A percentile compares a stretch with the other conserved stretches of the same genome.
Evolutionary conservation across 1,284 basidiomycete genomes (phyloP).

Genomic region (Tylopilus microsporus): DNA sequence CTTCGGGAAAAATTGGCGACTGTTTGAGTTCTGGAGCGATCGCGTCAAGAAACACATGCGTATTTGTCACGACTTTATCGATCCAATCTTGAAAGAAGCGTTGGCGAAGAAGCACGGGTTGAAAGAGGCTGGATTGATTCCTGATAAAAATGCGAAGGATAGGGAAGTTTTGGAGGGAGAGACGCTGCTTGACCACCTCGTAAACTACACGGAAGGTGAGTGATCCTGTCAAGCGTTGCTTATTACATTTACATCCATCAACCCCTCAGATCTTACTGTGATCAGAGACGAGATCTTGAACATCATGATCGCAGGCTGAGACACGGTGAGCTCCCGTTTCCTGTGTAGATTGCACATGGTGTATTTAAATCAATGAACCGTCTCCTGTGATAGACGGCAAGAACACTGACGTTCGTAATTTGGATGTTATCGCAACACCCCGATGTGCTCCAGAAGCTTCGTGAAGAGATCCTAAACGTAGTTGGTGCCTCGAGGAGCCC

Average conservation of each 20-base stretch:
- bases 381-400: slow-evolving; percentile 40
- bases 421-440: slow-evolving; percentile 56
- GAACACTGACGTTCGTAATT: slow-evolving; percentile 47
- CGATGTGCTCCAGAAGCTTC: slow-evolving; percentile 42
- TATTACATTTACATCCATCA: neutral
- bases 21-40: slow-evolving; percentile 34
- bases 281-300: slow-evolving; percentile 50
- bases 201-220: slow-evolving; percentile 29
- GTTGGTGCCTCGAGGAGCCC: slow-evolving; percentile 45
- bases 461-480: slow-evolving; percentile 48
- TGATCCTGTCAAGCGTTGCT: neutral
- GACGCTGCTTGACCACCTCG: slow-evolving; percentile 30
- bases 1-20: slow-evolving; percentile 28
- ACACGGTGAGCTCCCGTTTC: slow-evolving; percentile 36
- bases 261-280: slow-evolving; percentile 28
- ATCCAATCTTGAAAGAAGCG: slow-evolving; percentile 34
- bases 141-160: slow-evolving; percentile 16
- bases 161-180: slow-evolving; percentile 24
- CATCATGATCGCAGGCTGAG: slow-evolving; percentile 48
- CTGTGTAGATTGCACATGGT: neutral
- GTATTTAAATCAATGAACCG: neutral
- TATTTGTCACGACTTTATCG: slow-evolving; percentile 33
- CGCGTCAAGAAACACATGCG: slow-evolving; percentile 29
- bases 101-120: slow-evolving; percentile 24
- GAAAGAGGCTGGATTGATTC: slow-evolving; percentile 13